A percentile compares a stretch with the other conserved stretches of the same genome.
Conservation (phyloP, 495 filamentous ascomycete genomes). For the Trichoderma gamsii region DNA sequence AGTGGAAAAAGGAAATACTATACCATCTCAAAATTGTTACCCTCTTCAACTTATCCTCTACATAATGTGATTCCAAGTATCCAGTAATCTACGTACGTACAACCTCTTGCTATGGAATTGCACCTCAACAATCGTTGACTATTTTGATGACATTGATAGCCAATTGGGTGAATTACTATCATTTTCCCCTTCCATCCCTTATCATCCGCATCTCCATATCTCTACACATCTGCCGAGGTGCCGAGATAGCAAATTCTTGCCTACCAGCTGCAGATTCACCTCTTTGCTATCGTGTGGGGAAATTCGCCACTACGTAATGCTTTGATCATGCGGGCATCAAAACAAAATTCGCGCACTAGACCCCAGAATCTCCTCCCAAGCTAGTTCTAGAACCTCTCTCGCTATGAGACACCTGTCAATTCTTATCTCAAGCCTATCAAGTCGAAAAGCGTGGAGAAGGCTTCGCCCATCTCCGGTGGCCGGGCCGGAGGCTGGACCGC, state of each 20-base stretch:
- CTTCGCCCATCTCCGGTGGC: background rate
- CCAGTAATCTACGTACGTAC: no score
- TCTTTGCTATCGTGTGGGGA: constrained; percentile 1
- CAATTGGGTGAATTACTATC: no score
- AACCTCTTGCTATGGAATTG: no score
- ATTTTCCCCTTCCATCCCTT: no score
- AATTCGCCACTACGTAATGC: background rate
- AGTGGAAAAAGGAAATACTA: background rate
- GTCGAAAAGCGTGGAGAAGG: background rate
- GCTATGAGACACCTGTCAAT: background rate
- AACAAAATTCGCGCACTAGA: background rate
- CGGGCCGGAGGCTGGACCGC: background rate
- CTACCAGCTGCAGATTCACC: background rate
- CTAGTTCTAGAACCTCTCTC: background rate
- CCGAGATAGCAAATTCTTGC: background rate
- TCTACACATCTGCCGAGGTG: background rate
- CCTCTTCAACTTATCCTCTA: background rate
- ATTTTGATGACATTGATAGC: no score
- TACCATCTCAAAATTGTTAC: background rate
- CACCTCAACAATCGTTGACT: no score
- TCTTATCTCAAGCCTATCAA: background rate
- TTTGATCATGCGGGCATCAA: background rate
- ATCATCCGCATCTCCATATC: background rate
- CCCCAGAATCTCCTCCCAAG: constrained; percentile 3
- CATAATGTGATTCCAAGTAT: no score